These are phyloP conservation scores for Aristolochia fimbriata DNA, from an alignment of 164 flowering plant species.

Conservation along the genomic window DNA sequence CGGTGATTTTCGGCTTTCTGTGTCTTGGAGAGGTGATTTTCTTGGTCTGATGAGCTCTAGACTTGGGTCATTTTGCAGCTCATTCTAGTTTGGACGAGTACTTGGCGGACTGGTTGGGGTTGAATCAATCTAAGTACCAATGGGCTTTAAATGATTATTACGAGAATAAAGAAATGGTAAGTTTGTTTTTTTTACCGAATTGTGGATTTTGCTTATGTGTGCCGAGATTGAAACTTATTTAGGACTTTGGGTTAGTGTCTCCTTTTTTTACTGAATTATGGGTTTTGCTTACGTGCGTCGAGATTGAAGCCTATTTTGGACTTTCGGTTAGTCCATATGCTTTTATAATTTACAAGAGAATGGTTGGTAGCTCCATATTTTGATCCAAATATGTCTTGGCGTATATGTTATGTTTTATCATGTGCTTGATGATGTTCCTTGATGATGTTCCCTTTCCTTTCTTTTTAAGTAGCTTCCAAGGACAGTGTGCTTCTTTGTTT, in stretches of 20 bases:
- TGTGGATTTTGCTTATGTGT: background rate
- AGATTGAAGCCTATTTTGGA: background rate
- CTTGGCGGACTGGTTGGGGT: constrained; percentile 86
- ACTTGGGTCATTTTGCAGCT: constrained; percentile 29
- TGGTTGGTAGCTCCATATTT: too few species aligned
- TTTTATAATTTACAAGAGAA: too few species aligned
- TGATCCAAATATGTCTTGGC: too few species aligned
- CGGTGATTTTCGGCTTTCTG: background rate
- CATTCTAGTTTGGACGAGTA: constrained; percentile 85
- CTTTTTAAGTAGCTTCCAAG: too few species aligned
- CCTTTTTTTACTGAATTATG: background rate
- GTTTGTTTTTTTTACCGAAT: constrained; percentile 3
- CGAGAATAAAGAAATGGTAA: constrained; percentile 65
- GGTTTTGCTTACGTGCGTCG: background rate
- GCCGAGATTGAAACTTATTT: background rate
- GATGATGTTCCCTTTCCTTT: too few species aligned
- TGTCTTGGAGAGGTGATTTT: background rate
- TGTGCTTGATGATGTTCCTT: too few species aligned
- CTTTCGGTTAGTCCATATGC: too few species aligned
- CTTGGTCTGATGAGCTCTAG: background rate
- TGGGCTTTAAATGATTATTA: constrained; percentile 97
- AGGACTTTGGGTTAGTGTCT: background rate
- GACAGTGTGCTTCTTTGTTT: too few species aligned
- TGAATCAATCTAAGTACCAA: constrained; percentile 89
- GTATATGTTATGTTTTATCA: too few species aligned